A percentile compares a stretch with the other conserved stretches of the same genome.
Conservation (phyloP, 1,284 basidiomycete genomes). For the Ceratobasidium sp. region DNA sequence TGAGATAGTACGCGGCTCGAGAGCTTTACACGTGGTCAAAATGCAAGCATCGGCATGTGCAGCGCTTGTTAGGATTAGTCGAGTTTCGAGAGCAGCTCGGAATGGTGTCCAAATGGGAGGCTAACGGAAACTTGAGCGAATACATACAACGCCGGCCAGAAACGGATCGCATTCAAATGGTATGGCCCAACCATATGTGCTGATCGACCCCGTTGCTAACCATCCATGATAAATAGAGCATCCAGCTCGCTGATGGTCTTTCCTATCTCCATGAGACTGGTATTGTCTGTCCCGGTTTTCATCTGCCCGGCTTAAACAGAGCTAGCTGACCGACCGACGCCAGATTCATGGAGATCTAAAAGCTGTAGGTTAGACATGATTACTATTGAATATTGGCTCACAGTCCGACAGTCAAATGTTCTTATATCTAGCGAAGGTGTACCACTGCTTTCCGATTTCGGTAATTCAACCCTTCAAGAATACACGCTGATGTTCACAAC, state of each 20-base stretch:
- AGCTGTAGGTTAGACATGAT: background rate
- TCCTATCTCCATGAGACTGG: background rate
- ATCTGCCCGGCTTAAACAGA: background rate
- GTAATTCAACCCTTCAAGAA: background rate
- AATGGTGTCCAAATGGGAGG: background rate
- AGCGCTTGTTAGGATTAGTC: background rate
- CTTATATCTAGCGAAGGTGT: constrained; percentile 1
- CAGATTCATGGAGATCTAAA: constrained; percentile 20
- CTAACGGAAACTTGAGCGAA: background rate
- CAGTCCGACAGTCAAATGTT: background rate
- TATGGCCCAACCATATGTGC: background rate
- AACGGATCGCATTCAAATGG: background rate
- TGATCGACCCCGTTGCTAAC: no score
- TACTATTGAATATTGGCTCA: background rate
- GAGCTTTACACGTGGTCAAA: constrained; percentile 3
- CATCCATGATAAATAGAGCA: background rate
- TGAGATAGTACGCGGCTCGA: background rate
- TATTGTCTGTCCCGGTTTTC: background rate
- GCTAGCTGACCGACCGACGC: no score
- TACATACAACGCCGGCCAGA: background rate
- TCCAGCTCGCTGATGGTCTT: background rate
- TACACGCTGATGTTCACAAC: background rate
- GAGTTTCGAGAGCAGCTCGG: background rate
- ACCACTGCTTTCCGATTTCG: background rate
- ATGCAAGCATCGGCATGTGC: background rate